A percentile compares a stretch with the other conserved stretches of the same genome.
These are phyloP conservation scores for Cercospora sp. DNA, from an alignment of 2,329 filamentous ascomycete genomes.

Conservation along the genomic window DNA sequence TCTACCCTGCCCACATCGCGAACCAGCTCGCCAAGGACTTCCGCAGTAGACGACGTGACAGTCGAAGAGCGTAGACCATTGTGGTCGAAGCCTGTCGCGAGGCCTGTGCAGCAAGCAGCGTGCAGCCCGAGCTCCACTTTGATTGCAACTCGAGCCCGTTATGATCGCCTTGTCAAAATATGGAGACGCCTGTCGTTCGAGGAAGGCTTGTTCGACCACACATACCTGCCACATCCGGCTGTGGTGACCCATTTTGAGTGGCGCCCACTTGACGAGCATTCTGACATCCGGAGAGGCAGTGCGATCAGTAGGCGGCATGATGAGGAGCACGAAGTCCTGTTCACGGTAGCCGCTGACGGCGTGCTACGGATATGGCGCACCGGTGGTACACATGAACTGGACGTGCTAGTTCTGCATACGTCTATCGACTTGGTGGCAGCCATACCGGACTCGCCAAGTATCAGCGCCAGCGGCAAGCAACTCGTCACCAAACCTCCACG, in stretches of 20 bases:
- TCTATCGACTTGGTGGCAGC: slow-evolving; percentile 74
- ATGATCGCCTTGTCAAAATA: slow-evolving; percentile 85
- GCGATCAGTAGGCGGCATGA: slow-evolving; percentile 34
- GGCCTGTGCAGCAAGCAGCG: slow-evolving; percentile 68
- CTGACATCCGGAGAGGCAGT: slow-evolving; percentile 59
- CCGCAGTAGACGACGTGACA: slow-evolving; percentile 38
- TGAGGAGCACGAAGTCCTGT: slow-evolving; percentile 73
- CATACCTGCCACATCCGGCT: slow-evolving; percentile 82
- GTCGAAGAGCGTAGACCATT: slow-evolving; percentile 52
- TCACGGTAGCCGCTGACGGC: slow-evolving; percentile 82
- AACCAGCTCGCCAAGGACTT: slow-evolving; percentile 28
- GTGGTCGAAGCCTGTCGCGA: slow-evolving; percentile 77
- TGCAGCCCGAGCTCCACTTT: slow-evolving; percentile 86
- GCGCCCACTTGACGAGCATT: slow-evolving; percentile 66
- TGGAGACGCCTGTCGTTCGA: slow-evolving; percentile 89
- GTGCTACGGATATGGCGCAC: slow-evolving; percentile 81
- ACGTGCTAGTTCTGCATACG: slow-evolving; percentile 77
- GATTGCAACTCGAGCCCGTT: slow-evolving; percentile 75
- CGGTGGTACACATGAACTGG: slow-evolving; percentile 68
- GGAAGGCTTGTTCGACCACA: slow-evolving; percentile 84
- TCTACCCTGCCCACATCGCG: slow-evolving; percentile 47
- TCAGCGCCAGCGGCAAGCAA: slow-evolving; percentile 51
- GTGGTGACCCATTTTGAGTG: slow-evolving; percentile 82
- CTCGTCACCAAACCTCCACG: slow-evolving; percentile 49
- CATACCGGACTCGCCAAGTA: slow-evolving; percentile 49